These are phyloP conservation scores for Leucocoprinus birnbaumii DNA, from an alignment of 768 basidiomycete genomes.

Conservation along the genomic window DNA sequence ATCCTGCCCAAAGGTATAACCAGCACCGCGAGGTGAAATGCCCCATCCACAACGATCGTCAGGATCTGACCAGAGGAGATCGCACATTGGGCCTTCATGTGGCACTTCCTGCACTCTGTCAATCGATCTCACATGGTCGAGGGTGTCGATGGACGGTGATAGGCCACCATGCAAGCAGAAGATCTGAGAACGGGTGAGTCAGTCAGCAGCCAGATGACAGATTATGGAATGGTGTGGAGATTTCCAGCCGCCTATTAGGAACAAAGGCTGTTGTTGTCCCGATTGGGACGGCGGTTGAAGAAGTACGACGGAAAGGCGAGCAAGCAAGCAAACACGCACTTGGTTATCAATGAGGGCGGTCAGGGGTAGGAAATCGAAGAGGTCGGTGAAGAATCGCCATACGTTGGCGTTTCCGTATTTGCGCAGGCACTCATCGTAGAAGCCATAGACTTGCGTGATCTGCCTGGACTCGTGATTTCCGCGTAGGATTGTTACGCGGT, in stretches of 20 bases:
- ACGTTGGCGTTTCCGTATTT: slow-evolving; percentile 99
- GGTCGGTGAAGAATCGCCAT: slow-evolving; percentile 98
- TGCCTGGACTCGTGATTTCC: slow-evolving; percentile 99
- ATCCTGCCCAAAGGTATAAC: slow-evolving; percentile 99
- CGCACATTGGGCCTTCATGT: slow-evolving; percentile 99
- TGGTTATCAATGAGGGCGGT: slow-evolving; percentile 99
- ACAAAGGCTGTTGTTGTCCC: slow-evolving; percentile 6
- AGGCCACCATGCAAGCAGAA: slow-evolving; percentile 98
- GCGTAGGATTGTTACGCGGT: slow-evolving; percentile 95
- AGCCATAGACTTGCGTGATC: slow-evolving; percentile 99
- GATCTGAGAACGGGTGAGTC: slow-evolving; percentile 55
- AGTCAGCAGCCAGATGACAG: slow-evolving; percentile 13
- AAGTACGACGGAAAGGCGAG: slow-evolving; percentile 5
- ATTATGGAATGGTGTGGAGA: not conserved
- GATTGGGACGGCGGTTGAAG: not conserved
- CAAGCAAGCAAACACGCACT: slow-evolving; percentile 52
- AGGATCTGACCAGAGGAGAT: slow-evolving; percentile 98
- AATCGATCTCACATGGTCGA: slow-evolving; percentile 98
- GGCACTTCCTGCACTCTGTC: slow-evolving; percentile 99
- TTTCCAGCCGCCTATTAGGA: no score
- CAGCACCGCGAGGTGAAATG: slow-evolving; percentile 97
- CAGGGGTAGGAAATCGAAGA: slow-evolving; percentile 96
- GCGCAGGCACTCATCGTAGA: slow-evolving; percentile 98
- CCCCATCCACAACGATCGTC: slow-evolving; percentile 99
- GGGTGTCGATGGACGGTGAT: slow-evolving; percentile 98